Evolutionary conservation across 2,329 filamentous ascomycete species (phyloP).

Genomic region (Iodosphaeria phyllophila): DNA sequence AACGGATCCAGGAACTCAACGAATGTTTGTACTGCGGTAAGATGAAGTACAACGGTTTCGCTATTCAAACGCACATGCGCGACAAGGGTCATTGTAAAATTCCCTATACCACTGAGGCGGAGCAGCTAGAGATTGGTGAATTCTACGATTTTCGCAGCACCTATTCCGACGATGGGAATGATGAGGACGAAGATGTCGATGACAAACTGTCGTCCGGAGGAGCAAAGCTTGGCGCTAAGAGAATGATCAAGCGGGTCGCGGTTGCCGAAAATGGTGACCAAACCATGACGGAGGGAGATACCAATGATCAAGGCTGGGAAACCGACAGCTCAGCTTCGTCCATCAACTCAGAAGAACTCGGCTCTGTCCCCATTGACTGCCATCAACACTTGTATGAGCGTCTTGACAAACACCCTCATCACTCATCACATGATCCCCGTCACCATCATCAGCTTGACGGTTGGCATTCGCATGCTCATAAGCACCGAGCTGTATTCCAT

Average conservation of each 20-base stretch:
- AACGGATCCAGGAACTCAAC: constrained; percentile 61
- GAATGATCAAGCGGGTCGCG: constrained; percentile 30
- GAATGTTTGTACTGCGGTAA: constrained; percentile 85
- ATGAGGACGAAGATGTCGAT: constrained; percentile 31
- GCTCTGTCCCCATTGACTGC: constrained; percentile 57
- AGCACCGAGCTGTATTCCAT: constrained; percentile 64
- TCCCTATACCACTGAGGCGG: constrained; percentile 70
- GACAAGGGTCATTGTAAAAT: constrained; percentile 97
- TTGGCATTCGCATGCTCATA: constrained; percentile 69
- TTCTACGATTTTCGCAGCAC: constrained; percentile 95
- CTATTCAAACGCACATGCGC: constrained; percentile 89
- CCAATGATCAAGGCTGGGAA: constrained; percentile 88
- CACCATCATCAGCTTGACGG: constrained; percentile 59
- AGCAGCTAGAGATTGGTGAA: constrained; percentile 86
- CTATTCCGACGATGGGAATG: constrained; percentile 66
- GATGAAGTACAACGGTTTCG: constrained; percentile 56
- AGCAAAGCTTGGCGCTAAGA: constrained; percentile 49
- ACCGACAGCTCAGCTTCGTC: constrained; percentile 85
- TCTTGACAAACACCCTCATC: constrained; percentile 55
- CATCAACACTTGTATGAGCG: constrained; percentile 54
- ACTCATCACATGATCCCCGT: constrained; percentile 51
- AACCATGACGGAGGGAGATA: constrained; percentile 30
- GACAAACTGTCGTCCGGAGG: constrained; percentile 35
- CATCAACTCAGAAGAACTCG: constrained; percentile 69
- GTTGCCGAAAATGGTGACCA: constrained; percentile 35